Base-by-base conservation (phyloP, 352 stramenopile genomes). In the Hyaloperonospora brassicae region DNA sequence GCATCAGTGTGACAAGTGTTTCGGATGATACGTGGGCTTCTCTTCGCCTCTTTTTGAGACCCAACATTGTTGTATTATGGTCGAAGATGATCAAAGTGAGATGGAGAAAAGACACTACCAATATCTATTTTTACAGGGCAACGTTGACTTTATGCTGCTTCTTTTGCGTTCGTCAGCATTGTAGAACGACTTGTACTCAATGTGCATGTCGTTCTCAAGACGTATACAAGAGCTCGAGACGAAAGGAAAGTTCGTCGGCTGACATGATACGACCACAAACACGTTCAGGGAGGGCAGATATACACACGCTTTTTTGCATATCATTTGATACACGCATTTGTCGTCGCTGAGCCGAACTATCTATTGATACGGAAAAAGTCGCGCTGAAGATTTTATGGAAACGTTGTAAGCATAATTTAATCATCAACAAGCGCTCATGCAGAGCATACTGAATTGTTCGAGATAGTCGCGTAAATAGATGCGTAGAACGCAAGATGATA, bases 61-160 rank as follows among this genome's bases (percentile, higher is more conserved):
- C n/a, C n/a, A n/a, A n/a, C n/a, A n/a, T n/a, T n/a, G n/a, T n/a
- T n/a, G n/a, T n/a, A n/a, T n/a, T n/a, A n/a, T n/a, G n/a, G n/a
- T n/a, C n/a, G n/a, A n/a, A n/a, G n/a, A n/a, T n/a, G n/a, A n/a
- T 95, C 84, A 9, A 72, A 72, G 0, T 82, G 84, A 4, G 84
- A 93, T 2, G 90, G 76, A 1, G 77, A 87, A 70, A 86, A 99
- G 1, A 99, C 89, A 21, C 96, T 96, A 21, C 97, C 97, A 39
- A 99, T 99, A 83, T 99, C 97, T n/a, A 68, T 99, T 99, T 71
- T 99, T 99, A 66, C 96, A 95, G 14, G 97, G 97, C 43, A 98
- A 72, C 49, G 89, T 95, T 70, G 97, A 95, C 59, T 68, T 81
- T 71, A 97, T 95, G 50, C 79, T 73, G 25, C n/a, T n/a, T n/a